These are phyloP conservation scores for Glycyrrhiza uralensis DNA, from an alignment of 306 rosid species.

Conservation along the genomic window DNA sequence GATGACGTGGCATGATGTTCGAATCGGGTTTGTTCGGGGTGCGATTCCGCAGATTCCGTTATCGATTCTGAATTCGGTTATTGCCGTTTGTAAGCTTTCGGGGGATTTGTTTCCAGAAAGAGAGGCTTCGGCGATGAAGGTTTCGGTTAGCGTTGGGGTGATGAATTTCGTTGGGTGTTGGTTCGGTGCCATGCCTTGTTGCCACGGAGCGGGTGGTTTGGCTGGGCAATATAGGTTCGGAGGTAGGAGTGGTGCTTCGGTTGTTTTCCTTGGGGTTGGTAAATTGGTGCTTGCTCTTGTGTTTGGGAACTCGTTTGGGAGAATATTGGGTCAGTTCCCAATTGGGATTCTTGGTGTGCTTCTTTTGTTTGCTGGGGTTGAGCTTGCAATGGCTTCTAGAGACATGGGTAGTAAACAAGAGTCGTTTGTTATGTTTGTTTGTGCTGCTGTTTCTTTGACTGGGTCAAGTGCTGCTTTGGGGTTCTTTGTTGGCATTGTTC, in stretches of 20 bases:
- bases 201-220: slow-evolving; percentile 86
- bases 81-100: slow-evolving; percentile 75
- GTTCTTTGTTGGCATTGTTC: slow-evolving; percentile 64
- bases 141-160: slow-evolving; percentile 61
- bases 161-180: slow-evolving; percentile 86
- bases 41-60: slow-evolving; percentile 82
- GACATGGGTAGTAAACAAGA: slow-evolving; percentile 70
- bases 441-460: slow-evolving; percentile 76
- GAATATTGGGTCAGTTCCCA: slow-evolving; percentile 48
- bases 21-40: slow-evolving; percentile 58
- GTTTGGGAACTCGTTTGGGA: slow-evolving; percentile 64
- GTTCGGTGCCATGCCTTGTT: slow-evolving; percentile 91
- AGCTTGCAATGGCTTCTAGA: slow-evolving; percentile 65
- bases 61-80: slow-evolving; percentile 66
- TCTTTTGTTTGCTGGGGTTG: slow-evolving; percentile 72
- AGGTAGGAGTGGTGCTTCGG: slow-evolving; percentile 75
- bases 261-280: slow-evolving; percentile 59
- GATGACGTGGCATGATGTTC: slow-evolving; percentile 71
- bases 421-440: slow-evolving; percentile 66
- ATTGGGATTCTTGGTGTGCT: slow-evolving; percentile 73
- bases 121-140: slow-evolving; percentile 68
- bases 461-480: slow-evolving; percentile 81
- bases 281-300: slow-evolving; percentile 59
- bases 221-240: slow-evolving; percentile 88
- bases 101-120: slow-evolving; percentile 72